Evolutionary conservation across 2,329 filamentous ascomycete species (phyloP), one percentile per base, ranked within the genome.

Genomic region (Neurospora crassa): DNA sequence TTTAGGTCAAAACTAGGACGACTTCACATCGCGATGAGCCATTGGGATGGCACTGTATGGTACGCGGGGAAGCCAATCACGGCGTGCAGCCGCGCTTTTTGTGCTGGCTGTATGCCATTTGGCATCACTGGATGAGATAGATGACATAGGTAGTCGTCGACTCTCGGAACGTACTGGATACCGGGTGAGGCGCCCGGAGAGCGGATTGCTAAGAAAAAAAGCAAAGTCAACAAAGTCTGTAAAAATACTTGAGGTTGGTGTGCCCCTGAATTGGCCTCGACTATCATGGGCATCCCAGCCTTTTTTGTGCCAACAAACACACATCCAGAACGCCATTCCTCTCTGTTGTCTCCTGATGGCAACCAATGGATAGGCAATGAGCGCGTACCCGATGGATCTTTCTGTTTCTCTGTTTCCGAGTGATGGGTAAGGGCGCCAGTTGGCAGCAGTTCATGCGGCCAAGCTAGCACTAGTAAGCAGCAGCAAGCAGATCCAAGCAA

Each of bases 1-100:
- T 77, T 63, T 77, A 75, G 76, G 76, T 75, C 59, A 76, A 72
- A 77, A 76, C 70, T 14, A 42, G 67, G 43, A 70, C 73, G 71
- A 72, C 68, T 37, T 37, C 34, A 37, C 34, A 37, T 37, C 34
- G 34, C 34, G 34, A 37, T 37, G 34, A 8, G 34, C 34, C 34
- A 37, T 37, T 37, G 34, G 34, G 34, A 37, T 37, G 34, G 34
- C 34, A 37, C 34, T 37, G 34, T 37, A 37, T 37, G 34, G 34
- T 37, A 37, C 34, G 34, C 34, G 34, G 34, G 34, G 34, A 37
- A 40, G 37, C 37, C 37, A 40, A 40, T 40, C 37, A 37, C 34
- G 34, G 34, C 34, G 7, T 77, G 76, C 75, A 75, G 72, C 71
- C 47, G 12, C 18, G 24, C 47, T 63, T 34, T 72, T 68, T 67